phyloP scores from a whole-genome alignment of 2,329 filamentous ascomycete genomes.

The Fusarium heterosporum region DNA sequence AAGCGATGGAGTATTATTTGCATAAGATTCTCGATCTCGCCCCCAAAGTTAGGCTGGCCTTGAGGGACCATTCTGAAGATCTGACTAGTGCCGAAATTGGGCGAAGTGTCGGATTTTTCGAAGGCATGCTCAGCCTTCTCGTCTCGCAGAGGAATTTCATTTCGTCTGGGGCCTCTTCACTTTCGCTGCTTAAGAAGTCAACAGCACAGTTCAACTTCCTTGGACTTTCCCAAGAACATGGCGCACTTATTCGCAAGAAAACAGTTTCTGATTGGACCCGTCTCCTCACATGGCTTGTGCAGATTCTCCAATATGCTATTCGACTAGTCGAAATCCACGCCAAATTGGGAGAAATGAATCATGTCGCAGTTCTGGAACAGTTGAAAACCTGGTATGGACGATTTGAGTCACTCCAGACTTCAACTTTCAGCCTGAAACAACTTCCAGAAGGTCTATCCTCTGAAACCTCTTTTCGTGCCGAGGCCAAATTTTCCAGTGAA shows the following conservation, averaged over 20 bases:
- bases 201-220: constrained; percentile 55
- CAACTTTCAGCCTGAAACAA: constrained; percentile 56
- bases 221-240: constrained; percentile 45
- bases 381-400: constrained; percentile 64
- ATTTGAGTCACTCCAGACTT: constrained; percentile 58
- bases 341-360: constrained; percentile 68
- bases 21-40: constrained; percentile 82
- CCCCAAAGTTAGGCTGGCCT: constrained; percentile 72
- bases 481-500: constrained; percentile 52
- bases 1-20: constrained; percentile 75
- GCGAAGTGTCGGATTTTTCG: constrained; percentile 85
- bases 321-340: constrained; percentile 74
- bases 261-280: constrained; percentile 43
- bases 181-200: constrained; percentile 55
- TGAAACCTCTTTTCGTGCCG: constrained; percentile 50
- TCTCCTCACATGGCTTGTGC: constrained; percentile 70
- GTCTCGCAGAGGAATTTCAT: constrained; percentile 69
- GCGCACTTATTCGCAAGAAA: constrained; percentile 36
- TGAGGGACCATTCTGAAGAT: constrained; percentile 84
- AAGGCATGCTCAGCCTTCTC: constrained; percentile 80
- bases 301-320: constrained; percentile 72
- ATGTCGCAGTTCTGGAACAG: constrained; percentile 57
- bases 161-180: constrained; percentile 52
- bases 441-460: constrained; percentile 66
- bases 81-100: constrained; percentile 82